These are phyloP conservation scores for Botrytis elliptica DNA, from an alignment of 2,329 filamentous ascomycete genomes.

Conservation along the genomic window DNA sequence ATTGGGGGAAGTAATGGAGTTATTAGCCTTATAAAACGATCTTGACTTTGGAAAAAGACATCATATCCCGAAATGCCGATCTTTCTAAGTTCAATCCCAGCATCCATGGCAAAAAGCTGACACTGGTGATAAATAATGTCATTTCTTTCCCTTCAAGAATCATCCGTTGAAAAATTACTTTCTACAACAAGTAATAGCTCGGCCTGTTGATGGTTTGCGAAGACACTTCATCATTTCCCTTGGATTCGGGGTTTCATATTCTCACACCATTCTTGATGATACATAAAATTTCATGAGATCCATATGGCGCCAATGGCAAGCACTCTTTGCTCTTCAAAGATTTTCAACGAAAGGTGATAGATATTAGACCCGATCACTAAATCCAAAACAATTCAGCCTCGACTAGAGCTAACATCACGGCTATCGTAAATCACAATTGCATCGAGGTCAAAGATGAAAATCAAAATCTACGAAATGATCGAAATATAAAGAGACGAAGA, in stretches of 20 bases:
- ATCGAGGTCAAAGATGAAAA: not conserved
- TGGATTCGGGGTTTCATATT: not conserved
- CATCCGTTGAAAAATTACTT: not conserved
- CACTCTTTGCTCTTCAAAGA: too few species aligned
- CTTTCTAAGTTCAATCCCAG: conserved; percentile 1
- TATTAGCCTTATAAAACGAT: conserved; percentile 25
- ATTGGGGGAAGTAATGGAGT: conserved; percentile 24
- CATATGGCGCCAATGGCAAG: too few species aligned
- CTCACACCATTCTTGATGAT: too few species aligned
- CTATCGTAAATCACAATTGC: not conserved
- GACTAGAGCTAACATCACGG: not conserved
- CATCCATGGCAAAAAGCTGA: conserved; percentile 33
- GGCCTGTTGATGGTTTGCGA: conserved; percentile 14
- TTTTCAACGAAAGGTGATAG: too few species aligned
- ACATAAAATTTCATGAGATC: too few species aligned
- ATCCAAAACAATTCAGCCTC: not conserved
- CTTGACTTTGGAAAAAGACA: conserved; percentile 33
- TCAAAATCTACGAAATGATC: not conserved
- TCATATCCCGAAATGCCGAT: conserved; percentile 36
- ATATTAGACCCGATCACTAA: not conserved
- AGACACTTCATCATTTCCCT: conserved; percentile 34
- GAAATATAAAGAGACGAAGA: too few species aligned
- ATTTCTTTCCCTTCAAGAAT: not conserved
- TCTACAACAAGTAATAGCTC: not conserved
- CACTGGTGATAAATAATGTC: not conserved